A percentile compares a stretch with the other conserved stretches of the same genome.
Evolutionary conservation across 2,329 filamentous ascomycete species (phyloP).

Genomic region (Alternaria conjuncta): DNA sequence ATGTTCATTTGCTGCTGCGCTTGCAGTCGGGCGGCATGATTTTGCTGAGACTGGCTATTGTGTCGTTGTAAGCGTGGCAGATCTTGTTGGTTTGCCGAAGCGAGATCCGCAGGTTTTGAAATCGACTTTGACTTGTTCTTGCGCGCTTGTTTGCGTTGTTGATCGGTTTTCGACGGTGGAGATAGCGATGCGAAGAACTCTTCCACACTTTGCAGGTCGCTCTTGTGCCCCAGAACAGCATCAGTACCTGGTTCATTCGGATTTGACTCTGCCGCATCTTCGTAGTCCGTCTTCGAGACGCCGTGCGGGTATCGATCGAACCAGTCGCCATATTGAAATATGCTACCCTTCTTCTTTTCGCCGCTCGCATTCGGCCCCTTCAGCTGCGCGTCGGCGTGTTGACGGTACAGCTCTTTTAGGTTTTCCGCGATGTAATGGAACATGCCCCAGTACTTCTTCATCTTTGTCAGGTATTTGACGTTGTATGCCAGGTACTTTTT

Average conservation of each 20-base stretch:
- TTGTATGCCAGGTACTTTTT: conserved; percentile 88
- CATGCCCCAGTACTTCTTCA: conserved; percentile 99
- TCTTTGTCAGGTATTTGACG: conserved; percentile 87
- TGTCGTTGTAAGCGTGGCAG: conserved; percentile 25
- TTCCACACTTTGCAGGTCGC: conserved; percentile 90
- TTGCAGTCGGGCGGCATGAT: conserved; percentile 34
- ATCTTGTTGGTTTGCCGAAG: conserved; percentile 34
- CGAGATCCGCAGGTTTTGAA: conserved; percentile 32
- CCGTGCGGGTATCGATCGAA: conserved; percentile 94
- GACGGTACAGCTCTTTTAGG: conserved; percentile 84
- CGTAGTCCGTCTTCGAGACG: conserved; percentile 82
- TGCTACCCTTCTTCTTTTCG: conserved; percentile 54
- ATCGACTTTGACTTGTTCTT: conserved; percentile 48
- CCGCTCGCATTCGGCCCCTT: conserved; percentile 61
- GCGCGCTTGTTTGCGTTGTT: conserved; percentile 60
- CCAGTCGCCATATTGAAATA: conserved; percentile 98
- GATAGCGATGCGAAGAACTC: conserved; percentile 88
- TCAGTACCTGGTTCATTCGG: conserved; percentile 84
- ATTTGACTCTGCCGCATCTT: conserved; percentile 71
- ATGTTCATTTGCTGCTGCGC: conserved; percentile 39
- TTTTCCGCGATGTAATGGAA: conserved; percentile 97
- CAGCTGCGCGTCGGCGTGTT: conserved; percentile 80
- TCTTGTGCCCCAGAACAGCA: conserved; percentile 85
- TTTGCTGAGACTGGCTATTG: conserved; percentile 29
- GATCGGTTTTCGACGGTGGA: conserved; percentile 59